These are phyloP conservation scores for Fusarium clavum DNA, from an alignment of 2,329 filamentous ascomycete genomes.

Conservation along the genomic window DNA sequence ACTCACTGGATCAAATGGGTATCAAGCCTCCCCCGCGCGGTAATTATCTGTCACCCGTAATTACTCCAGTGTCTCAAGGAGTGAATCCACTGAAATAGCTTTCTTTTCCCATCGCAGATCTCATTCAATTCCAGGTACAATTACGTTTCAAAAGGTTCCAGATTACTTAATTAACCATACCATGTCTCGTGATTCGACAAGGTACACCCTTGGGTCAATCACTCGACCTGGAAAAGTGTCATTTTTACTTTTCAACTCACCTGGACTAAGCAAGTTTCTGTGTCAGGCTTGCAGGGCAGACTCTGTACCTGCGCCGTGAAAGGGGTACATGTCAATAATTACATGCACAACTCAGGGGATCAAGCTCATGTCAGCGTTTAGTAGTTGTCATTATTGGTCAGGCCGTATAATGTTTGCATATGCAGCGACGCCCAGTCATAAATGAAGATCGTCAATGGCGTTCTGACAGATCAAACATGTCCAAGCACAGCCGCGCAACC, in stretches of 20 bases:
- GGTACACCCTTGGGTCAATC: not conserved
- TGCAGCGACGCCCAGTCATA: not conserved
- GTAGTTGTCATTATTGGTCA: not conserved
- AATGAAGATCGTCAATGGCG: slow-evolving; percentile 14
- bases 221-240: not conserved
- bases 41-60: not conserved
- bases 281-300: not conserved
- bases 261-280: not conserved
- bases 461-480: slow-evolving; percentile 1
- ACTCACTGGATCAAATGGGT: not conserved
- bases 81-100: not conserved
- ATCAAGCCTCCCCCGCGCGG: not conserved
- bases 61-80: not conserved
- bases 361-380: not conserved
- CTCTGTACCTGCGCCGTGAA: not conserved
- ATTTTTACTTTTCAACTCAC: not conserved
- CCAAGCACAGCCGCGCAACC: not conserved
- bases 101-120: not conserved
- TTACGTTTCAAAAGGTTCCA: slow-evolving; percentile 9
- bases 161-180: not conserved
- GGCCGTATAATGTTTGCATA: not conserved
- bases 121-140: not conserved
- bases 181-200: not conserved
- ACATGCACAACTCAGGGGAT: not conserved
- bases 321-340: slow-evolving; percentile 1